Base-by-base conservation (phyloP, 1,139 yeast species). In the Geotrichum australiense region DNA sequence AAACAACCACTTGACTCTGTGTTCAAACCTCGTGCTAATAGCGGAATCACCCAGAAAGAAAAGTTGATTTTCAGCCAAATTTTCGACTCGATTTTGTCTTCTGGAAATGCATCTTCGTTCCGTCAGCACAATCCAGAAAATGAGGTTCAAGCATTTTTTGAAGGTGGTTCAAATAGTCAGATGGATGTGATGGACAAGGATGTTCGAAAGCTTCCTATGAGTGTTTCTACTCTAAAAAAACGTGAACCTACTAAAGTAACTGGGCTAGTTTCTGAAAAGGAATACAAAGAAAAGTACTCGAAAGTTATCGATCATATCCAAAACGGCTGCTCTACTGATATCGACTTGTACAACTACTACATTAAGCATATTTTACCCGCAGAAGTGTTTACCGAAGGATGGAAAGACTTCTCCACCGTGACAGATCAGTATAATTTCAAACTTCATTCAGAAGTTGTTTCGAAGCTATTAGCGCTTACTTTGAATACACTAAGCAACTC, bases 401-500 rank as follows among this genome's bases (percentile, higher is more conserved):
- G 47, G 14, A 24, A 33, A 18, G 41, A 39, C 1, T 21, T 48
- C 26, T 26, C 47, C 45, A 42, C 38, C 23, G 32, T 46, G n/a
- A 43, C 42, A 14, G 39, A 47, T 3, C 45, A 51, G 12, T 46
- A 54, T 3, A 25, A 28, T 36, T 39, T 18, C 48, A 41, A 20
- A 39, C 47, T 33, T 35, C 42, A 27, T 47, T 35, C 39, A 37
- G 58, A 47, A 23, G 50, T 47, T 23, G 56, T 52, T 14, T 37
- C 47, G n/a, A 45, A 48, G 29, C 47, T 51, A 34, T 41, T 43
- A 16, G 47, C 26, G 16, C 25, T 22, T 12, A 20, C 33, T 5
- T 46, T 56, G 57, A 52, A 56, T 50, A 50, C 55, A 1, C 51
- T 68, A 38, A 39, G 52, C 3, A 45, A 48, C 4, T 52, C 55